Evolutionary conservation across 805 yeast species (phyloP), one percentile per base, ranked within the genome.

Genomic region (Metschnikowia proteae): DNA sequence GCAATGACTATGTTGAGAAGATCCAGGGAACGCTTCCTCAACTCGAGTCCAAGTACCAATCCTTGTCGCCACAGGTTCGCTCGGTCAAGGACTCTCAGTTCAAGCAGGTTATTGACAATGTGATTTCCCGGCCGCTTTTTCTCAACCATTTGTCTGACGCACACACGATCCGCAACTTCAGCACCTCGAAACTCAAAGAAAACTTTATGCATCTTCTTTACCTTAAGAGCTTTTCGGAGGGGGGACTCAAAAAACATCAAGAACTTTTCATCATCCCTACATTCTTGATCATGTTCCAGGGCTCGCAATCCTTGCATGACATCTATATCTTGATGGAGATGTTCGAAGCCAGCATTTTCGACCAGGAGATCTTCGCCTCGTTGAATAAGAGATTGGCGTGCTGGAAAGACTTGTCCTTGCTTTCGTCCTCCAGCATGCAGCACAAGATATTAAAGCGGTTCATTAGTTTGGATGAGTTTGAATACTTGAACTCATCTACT

Each of bases 231-330:
- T 59, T 72, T 25, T 64, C 73, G 1, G 70, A 66, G 23, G 63
- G 60, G 41, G 74, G 74, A 2, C 59, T 73, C 34, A 60, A 58
- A 33, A 69, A 65, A 46, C 74, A 69, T 47, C 77, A 73, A 48
- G 75, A 70, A 48, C 55, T 57, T 2, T 70, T 73, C 42, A 57
- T 72, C 43, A 68, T 73, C 9, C 78, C 78, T 6, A 43, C 65
- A 8, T 56, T 68, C 10, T 56, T 73, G 33, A 46, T 69, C 5
- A 38, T 67, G 25, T 71, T 71, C 49, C 65, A 62, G 22, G 45
- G 47, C 25, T 46, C 49, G 11, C 58, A 61, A 30, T 35, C 67
- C 1, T 38, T 67, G 6, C 38, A 52, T 8, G 65, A 66, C 26
- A 60, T 68, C 13, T 71, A 55, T 48, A 39, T 60, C 22, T 51